A percentile compares a stretch with the other conserved stretches of the same genome.
These are phyloP conservation scores for Colletotrichum euphorbiae DNA, from an alignment of 2,329 filamentous ascomycete genomes.

Conservation along the genomic window DNA sequence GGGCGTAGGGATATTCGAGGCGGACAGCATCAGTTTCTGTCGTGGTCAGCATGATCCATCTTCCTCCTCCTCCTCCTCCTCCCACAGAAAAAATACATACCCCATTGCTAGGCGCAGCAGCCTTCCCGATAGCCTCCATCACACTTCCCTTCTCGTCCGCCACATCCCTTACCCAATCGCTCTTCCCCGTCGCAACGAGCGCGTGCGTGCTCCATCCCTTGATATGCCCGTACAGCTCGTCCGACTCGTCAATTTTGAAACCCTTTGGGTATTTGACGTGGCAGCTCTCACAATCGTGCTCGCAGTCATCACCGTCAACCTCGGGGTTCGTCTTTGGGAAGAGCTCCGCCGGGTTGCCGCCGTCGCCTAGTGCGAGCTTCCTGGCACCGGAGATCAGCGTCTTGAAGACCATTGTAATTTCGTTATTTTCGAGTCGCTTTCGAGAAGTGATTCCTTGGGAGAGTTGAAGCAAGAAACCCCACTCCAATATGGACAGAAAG, in stretches of 20 bases:
- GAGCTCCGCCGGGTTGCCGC: conserved; percentile 56
- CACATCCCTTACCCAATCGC: conserved; percentile 92
- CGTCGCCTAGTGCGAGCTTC: conserved; percentile 48
- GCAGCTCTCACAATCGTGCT: conserved; percentile 87
- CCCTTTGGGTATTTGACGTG: conserved; percentile 78
- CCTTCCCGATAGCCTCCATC: conserved; percentile 78
- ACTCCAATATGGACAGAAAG: not conserved
- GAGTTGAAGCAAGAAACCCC: not conserved
- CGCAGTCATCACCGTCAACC: conserved; percentile 88
- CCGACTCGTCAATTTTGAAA: conserved; percentile 80
- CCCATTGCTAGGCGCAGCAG: conserved; percentile 72
- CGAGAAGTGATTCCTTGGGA: not conserved
- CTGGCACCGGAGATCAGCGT: conserved; percentile 54
- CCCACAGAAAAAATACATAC: conserved; percentile 58
- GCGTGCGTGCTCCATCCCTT: conserved; percentile 91
- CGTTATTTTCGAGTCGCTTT: not conserved
- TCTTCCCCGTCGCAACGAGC: conserved; percentile 93
- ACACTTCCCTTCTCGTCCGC: conserved; percentile 87
- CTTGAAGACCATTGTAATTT: conserved; percentile 57
- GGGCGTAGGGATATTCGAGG: conserved; percentile 89
- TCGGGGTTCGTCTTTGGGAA: conserved; percentile 81
- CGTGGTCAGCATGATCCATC: conserved; percentile 20
- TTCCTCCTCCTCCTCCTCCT: not conserved
- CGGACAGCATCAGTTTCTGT: conserved; percentile 88
- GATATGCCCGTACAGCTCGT: conserved; percentile 85